phyloP scores from a whole-genome alignment of 371 early-diverging fungal species.

The Mortierella sp. region DNA sequence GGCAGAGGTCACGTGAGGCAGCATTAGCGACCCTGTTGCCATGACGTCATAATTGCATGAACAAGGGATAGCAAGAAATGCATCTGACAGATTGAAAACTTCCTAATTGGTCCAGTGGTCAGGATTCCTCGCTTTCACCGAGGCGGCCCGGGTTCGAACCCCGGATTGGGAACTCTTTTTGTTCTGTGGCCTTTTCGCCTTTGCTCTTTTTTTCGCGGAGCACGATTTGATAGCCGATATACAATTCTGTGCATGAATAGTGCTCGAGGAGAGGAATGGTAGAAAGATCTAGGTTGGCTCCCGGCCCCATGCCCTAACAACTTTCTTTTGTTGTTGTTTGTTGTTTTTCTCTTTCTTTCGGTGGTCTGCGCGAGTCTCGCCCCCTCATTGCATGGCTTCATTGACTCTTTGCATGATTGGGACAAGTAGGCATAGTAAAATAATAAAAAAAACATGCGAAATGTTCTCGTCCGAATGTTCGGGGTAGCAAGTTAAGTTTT shows the following conservation, averaged over 20 bases:
- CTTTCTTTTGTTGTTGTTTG: neutral
- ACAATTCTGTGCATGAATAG: too few species aligned
- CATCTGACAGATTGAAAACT: conserved; percentile 3
- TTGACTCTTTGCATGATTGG: neutral
- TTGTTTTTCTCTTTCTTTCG: neutral
- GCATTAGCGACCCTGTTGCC: neutral
- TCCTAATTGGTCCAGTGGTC: conserved; percentile 80
- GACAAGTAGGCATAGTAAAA: neutral
- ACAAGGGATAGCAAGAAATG: neutral
- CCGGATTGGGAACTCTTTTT: conserved; percentile 70
- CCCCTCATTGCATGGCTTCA: neutral
- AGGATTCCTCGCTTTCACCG: conserved; percentile 84
- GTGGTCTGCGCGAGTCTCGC: neutral
- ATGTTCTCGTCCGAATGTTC: neutral
- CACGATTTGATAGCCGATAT: too few species aligned
- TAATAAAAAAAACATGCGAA: neutral
- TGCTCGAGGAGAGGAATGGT: too few species aligned
- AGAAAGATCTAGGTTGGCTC: too few species aligned
- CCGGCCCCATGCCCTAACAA: too few species aligned
- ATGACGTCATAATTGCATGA: neutral
- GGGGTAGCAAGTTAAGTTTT: neutral
- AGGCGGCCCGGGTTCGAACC: conserved; percentile 83
- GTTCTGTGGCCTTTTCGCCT: too few species aligned
- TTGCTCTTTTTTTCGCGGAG: too few species aligned
- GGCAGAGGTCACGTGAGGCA: neutral